Conservation (phyloP, 108 stramenopile species). For the Nannochloropsis oceanica region DNA sequence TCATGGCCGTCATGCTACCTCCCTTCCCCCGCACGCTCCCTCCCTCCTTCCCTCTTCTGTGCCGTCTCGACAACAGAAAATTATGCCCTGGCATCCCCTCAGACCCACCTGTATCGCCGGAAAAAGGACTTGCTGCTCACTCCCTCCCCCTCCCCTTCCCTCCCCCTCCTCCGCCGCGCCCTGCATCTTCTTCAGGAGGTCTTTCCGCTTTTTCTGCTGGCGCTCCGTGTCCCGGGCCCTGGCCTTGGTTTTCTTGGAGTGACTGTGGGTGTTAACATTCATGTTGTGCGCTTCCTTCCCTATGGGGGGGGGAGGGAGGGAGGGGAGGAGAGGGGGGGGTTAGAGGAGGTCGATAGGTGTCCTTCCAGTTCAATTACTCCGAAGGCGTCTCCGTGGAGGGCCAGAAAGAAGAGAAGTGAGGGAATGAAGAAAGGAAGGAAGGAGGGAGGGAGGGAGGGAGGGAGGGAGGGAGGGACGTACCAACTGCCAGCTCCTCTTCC, state of each 20-base stretch:
- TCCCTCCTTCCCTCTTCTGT: no score
- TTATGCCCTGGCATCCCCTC: no score
- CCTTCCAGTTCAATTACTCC: no score
- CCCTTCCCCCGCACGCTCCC: neutral
- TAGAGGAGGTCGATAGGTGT: neutral
- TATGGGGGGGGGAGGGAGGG: neutral
- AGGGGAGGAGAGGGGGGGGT: neutral
- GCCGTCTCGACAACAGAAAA: no score
- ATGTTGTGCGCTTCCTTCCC: neutral
- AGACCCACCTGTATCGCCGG: no score
- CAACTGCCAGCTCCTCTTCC: constrained; percentile 45
- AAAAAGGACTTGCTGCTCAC: no score
- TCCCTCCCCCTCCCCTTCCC: neutral
- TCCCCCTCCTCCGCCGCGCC: neutral
- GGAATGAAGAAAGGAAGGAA: no score
- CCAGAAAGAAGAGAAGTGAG: no score
- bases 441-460: no score
- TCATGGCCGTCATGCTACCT: no score
- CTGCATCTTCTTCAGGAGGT: neutral
- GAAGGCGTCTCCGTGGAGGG: no score
- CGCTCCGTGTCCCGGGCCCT: constrained; percentile 5
- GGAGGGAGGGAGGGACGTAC: neutral
- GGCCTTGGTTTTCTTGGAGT: constrained; percentile 32
- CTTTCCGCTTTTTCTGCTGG: constrained; percentile 4
- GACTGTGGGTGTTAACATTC: constrained; percentile 20